These are phyloP conservation scores for Trebouxia gelatinosa DNA, from an alignment of 163 green algal genomes.

Conservation along the genomic window DNA sequence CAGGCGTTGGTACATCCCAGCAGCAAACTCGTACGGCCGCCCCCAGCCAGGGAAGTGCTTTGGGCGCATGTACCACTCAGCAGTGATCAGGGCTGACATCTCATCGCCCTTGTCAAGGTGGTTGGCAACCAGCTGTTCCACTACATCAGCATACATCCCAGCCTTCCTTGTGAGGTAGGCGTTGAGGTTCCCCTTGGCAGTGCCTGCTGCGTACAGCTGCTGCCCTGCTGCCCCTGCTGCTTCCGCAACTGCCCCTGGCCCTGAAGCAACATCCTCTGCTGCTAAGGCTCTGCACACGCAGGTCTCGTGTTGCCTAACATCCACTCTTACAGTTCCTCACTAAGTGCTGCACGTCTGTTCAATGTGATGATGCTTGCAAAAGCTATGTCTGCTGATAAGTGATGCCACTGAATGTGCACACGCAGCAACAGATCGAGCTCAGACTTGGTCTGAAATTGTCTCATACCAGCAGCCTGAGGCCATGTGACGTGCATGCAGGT, in stretches of 20 bases:
- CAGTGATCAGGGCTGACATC: conserved; percentile 67
- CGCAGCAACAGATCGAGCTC: too few species aligned
- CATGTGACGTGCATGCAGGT: too few species aligned
- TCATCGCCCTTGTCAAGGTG: conserved; percentile 62
- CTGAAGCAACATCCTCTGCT: conserved; percentile 56
- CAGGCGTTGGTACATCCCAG: conserved; percentile 55
- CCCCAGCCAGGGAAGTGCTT: conserved; percentile 73
- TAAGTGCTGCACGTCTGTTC: too few species aligned
- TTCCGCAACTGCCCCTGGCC: conserved; percentile 34
- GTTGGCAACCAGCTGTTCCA: conserved; percentile 58
- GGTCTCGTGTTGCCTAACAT: too few species aligned
- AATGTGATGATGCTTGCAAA: too few species aligned
- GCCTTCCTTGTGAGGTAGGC: conserved; percentile 67
- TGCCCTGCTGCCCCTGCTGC: conserved; percentile 49
- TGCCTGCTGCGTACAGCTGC: conserved; percentile 52
- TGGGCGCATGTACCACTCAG: conserved; percentile 83
- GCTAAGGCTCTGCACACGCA: conserved; percentile 59
- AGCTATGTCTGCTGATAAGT: too few species aligned
- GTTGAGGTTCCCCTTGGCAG: conserved; percentile 37
- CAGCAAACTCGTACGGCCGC: conserved; percentile 73
- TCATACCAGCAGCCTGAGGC: too few species aligned
- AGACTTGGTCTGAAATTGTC: too few species aligned
- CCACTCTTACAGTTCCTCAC: too few species aligned
- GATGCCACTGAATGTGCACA: too few species aligned
- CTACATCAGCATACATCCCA: conserved; percentile 74